Base-by-base conservation (phyloP, 169 alveolate species). In the Plasmodium inui region DNA sequence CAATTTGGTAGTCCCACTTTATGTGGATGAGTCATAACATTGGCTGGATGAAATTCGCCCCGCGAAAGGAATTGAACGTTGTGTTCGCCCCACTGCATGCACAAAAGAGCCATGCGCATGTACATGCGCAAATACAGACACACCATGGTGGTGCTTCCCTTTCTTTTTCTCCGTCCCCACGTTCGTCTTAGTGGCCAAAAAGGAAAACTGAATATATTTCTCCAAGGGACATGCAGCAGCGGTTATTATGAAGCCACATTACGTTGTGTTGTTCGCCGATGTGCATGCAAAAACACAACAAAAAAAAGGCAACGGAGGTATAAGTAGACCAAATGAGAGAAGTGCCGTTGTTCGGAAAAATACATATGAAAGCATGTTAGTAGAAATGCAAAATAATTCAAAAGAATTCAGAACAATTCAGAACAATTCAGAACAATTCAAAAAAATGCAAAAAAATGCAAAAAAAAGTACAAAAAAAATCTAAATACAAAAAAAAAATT, bases 281-380 rank as follows among this genome's bases (percentile, higher is more conserved):
- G 37, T 67, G 76, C 76, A 67, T 67, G 76, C 76, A 67, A 67
- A 67, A 41, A 67, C 76, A 67, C 76, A 26, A 26, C 37, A 67
- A 67, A 67, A 22, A 67, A 7, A n/a, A 67, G 39, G 76, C 41
- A 41, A 10, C 22, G 76, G 76, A 26, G 28, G 39, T 28, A 67
- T 4, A 19, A 26, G 76, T 67, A 67, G 76, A 28, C 22, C 41
- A 26, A 19, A 67, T 67, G 37, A 19, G 7, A 28, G 37, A 7
- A 2, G 17, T 28, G 76, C n/a, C n/a, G 76, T 61, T 22, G 8
- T 67, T 67, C 19, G n/a, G n/a, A 67, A 67, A 67, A 0, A 1
- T 67, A 67, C 12, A 67, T 22, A 19, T 28, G 14, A 37, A 67
- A 67, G 3, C 41, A 61, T 61, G 74, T 61, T 10, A 67, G 34